A percentile compares a stretch with the other conserved stretches of the same genome.
Evolutionary conservation across 2,329 filamentous ascomycete genomes (phyloP).

Genomic region (Laburnicola sp.): DNA sequence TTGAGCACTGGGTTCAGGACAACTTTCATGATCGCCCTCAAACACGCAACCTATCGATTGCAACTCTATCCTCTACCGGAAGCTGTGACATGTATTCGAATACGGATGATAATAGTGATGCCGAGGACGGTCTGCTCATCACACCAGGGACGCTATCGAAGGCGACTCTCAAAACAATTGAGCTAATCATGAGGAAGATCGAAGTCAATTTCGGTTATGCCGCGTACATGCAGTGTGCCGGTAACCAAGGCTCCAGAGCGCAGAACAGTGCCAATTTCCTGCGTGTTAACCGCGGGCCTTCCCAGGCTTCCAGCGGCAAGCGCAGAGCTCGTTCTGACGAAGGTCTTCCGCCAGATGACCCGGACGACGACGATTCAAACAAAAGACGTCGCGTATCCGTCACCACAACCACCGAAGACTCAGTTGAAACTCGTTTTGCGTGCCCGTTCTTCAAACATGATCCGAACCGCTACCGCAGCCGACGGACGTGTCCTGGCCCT

Average conservation of each 20-base stretch:
- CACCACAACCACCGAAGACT: slow-evolving; percentile 28
- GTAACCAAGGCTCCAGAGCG: slow-evolving; percentile 13
- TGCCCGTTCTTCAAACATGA: slow-evolving; percentile 51
- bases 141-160: slow-evolving; percentile 14
- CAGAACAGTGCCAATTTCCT: slow-evolving; percentile 12
- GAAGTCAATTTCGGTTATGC: slow-evolving; percentile 31
- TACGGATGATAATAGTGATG: slow-evolving; percentile 31
- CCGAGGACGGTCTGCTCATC: slow-evolving; percentile 16
- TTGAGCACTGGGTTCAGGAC: slow-evolving; percentile 32
- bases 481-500: slow-evolving; percentile 44
- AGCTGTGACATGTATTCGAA: slow-evolving; percentile 36
- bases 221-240: slow-evolving; percentile 29
- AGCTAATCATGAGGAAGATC: slow-evolving; percentile 34
- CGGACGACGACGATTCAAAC: slow-evolving; percentile 27
- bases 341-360: slow-evolving; percentile 20
- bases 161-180: slow-evolving; percentile 29
- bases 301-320: slow-evolving; percentile 24
- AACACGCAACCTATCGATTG: slow-evolving; percentile 31
- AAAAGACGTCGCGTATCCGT: slow-evolving; percentile 33
- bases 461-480: slow-evolving; percentile 40
- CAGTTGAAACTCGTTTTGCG: slow-evolving; percentile 36
- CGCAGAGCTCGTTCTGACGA: slow-evolving; percentile 30
- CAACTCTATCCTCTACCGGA: slow-evolving; percentile 31
- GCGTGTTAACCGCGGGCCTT: slow-evolving; percentile 14
- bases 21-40: slow-evolving; percentile 27